phyloP scores from a whole-genome alignment of 495 filamentous ascomycete genomes.

The Podospora pseudopauciseta region DNA sequence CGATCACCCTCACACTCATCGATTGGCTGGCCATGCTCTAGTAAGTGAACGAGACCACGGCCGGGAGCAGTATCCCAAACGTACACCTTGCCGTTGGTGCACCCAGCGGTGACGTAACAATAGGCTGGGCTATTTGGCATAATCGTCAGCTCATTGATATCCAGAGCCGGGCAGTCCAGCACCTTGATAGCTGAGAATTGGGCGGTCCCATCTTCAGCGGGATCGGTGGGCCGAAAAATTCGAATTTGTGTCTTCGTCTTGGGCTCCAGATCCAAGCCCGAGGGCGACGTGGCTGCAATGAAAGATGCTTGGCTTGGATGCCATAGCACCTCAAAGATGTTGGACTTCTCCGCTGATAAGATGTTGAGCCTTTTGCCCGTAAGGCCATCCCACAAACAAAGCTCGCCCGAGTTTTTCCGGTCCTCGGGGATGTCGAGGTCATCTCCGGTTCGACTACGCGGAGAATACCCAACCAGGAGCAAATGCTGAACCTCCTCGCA shows the following conservation, averaged over 20 bases:
- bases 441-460: constrained; percentile 48
- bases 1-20: constrained; percentile 57
- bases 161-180: constrained; percentile 69
- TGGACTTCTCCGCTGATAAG: constrained; percentile 55
- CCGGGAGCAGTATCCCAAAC: constrained; percentile 73
- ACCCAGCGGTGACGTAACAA: constrained; percentile 71
- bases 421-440: constrained; percentile 54
- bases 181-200: constrained; percentile 39
- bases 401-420: constrained; percentile 57
- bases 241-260: constrained; percentile 49
- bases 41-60: constrained; percentile 56
- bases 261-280: constrained; percentile 40
- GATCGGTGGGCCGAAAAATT: constrained; percentile 36
- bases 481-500: constrained; percentile 48
- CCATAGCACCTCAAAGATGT: constrained; percentile 79
- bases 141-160: constrained; percentile 81
- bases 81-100: constrained; percentile 78
- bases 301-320: constrained; percentile 59
- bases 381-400: constrained; percentile 66
- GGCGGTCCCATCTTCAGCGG: constrained; percentile 27
- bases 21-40: constrained; percentile 67
- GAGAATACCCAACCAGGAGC: constrained; percentile 74
- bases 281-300: constrained; percentile 58
- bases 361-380: constrained; percentile 46
- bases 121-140: constrained; percentile 45